phyloP scores from a whole-genome alignment of 192 early-diverging fungal genomes.

The Backusella mclennaniae region DNA sequence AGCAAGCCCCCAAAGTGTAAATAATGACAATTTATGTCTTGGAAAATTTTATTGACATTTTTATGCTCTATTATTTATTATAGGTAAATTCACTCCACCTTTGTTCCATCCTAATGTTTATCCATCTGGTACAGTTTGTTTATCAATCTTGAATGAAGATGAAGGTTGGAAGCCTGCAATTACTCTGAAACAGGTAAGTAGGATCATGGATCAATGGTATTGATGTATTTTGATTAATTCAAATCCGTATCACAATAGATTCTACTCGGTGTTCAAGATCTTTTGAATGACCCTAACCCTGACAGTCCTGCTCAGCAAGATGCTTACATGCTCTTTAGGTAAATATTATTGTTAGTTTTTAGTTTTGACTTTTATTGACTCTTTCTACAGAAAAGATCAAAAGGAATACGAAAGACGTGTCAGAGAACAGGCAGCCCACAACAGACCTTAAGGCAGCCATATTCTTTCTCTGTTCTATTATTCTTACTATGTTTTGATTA shows the following conservation, averaged over 20 bases:
- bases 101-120: slow-evolving; percentile 97
- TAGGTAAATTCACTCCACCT: slow-evolving; percentile 71
- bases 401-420: slow-evolving; percentile 35
- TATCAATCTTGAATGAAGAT: slow-evolving; percentile 95
- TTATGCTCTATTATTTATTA: slow-evolving; percentile 7
- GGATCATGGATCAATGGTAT: not conserved
- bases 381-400: slow-evolving; percentile 23
- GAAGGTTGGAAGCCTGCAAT: slow-evolving; percentile 95
- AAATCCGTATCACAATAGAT: slow-evolving; percentile 52
- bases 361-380: not conserved
- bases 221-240: not conserved
- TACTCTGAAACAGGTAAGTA: slow-evolving; percentile 84
- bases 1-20: slow-evolving; percentile 84
- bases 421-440: slow-evolving; percentile 21
- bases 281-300: slow-evolving; percentile 91
- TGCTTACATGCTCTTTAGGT: slow-evolving; percentile 78
- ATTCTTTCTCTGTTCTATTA: not conserved
- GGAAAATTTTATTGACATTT: slow-evolving; percentile 1
- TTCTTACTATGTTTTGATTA: not conserved
- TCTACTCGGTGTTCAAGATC: slow-evolving; percentile 87
- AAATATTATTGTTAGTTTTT: slow-evolving; percentile 20
- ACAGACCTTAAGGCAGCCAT: not conserved
- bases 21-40: slow-evolving; percentile 29
- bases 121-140: slow-evolving; percentile 95
- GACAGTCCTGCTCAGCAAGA: slow-evolving; percentile 85